phyloP scores from a whole-genome alignment of 2,329 filamentous ascomycete species.

The Fusarium solani-melongenae region DNA sequence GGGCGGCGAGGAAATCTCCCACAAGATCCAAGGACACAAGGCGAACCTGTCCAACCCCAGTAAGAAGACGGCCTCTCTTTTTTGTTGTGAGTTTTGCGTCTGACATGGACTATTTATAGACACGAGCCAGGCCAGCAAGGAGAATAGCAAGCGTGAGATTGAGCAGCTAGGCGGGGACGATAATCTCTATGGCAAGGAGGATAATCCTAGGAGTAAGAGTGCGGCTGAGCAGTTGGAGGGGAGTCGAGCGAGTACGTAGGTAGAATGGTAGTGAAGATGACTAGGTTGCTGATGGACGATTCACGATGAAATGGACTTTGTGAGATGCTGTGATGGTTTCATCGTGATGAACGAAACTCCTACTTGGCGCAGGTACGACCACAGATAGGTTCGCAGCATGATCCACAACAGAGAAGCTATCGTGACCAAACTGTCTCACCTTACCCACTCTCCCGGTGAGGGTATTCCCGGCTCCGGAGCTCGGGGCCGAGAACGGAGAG shows the following conservation, averaged over 20 bases:
- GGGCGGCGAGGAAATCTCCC: slow-evolving; percentile 42
- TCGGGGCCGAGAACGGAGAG: slow-evolving; percentile 32
- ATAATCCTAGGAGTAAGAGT: slow-evolving; percentile 54
- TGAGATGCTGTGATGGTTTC: background rate
- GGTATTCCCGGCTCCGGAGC: slow-evolving; percentile 20
- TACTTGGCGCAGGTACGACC: background rate
- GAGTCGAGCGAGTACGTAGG: slow-evolving; percentile 42
- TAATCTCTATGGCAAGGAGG: slow-evolving; percentile 55
- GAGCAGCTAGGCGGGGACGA: slow-evolving; percentile 55
- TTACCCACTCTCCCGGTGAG: background rate
- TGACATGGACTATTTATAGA: slow-evolving; percentile 43
- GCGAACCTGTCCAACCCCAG: slow-evolving; percentile 61
- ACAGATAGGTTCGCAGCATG: background rate
- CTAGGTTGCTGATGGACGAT: background rate
- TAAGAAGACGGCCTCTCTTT: slow-evolving; percentile 27
- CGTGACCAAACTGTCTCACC: background rate
- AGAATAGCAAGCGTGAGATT: slow-evolving; percentile 54
- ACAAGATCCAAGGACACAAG: slow-evolving; percentile 55
- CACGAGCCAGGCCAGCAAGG: slow-evolving; percentile 58
- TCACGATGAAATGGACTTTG: background rate
- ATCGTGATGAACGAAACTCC: background rate
- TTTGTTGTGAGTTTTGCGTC: background rate
- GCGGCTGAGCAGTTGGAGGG: slow-evolving; percentile 54
- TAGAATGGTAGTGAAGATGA: background rate
- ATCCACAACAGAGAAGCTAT: background rate